Evolutionary conservation across 2,329 filamentous ascomycete genomes (phyloP).

Genomic region (Fusarium siculi): DNA sequence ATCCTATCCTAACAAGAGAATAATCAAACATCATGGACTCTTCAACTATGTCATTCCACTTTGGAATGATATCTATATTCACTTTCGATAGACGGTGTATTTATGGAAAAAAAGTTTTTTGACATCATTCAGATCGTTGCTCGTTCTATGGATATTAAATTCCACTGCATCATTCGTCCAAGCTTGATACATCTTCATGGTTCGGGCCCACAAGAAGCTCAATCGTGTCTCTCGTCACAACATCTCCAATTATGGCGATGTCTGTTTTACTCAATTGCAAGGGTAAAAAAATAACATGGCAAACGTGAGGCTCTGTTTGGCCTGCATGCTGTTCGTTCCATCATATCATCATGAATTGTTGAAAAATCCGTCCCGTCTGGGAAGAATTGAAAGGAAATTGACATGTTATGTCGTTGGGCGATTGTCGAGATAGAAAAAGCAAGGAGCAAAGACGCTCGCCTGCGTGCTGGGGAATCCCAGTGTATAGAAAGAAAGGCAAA

Average conservation of each 20-base stretch:
- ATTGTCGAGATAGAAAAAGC: constrained; percentile 17
- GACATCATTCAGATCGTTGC: constrained; percentile 39
- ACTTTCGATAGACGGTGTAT: not conserved
- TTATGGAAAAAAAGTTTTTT: constrained; percentile 3
- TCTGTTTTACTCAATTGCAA: constrained; percentile 23
- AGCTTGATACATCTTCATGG: constrained; percentile 10
- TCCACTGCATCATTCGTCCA: constrained; percentile 25
- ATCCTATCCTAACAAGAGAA: constrained; percentile 1
- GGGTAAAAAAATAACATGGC: constrained; percentile 37
- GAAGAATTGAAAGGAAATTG: constrained; percentile 21
- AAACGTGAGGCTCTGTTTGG: constrained; percentile 42
- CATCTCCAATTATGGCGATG: constrained; percentile 1
- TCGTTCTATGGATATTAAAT: constrained; percentile 44
- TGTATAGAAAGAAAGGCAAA: constrained; percentile 28
- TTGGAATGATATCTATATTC: not conserved
- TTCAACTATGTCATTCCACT: not conserved
- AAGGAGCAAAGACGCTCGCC: constrained; percentile 11
- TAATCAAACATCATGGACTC: not conserved
- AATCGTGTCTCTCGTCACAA: constrained; percentile 36
- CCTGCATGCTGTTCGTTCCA: constrained; percentile 43
- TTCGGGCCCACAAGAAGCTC: constrained; percentile 4
- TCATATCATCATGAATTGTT: constrained; percentile 45
- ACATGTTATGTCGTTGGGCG: constrained; percentile 14
- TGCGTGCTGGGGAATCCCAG: not conserved
- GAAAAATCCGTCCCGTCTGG: constrained; percentile 31